A percentile compares a stretch with the other conserved stretches of the same genome.
These are phyloP conservation scores for Blastobotrys americana DNA, from an alignment of 805 yeast species.

Conservation along the genomic window DNA sequence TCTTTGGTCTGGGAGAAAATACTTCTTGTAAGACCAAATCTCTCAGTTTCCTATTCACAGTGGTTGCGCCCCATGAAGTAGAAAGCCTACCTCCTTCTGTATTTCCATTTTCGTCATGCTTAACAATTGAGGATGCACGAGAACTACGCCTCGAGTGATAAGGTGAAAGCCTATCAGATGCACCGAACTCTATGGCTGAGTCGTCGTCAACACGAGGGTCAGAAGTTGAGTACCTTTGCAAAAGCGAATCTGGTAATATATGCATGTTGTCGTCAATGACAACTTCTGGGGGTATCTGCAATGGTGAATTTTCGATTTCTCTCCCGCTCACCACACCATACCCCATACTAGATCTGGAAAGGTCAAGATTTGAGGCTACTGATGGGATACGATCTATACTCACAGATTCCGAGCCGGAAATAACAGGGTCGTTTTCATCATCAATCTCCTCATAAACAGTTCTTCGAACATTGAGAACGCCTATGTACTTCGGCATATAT, in stretches of 20 bases:
- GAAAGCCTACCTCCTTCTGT: neutral
- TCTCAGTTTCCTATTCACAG: constrained; percentile 61
- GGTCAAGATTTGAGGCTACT: neutral
- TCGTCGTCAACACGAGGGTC: constrained; percentile 32
- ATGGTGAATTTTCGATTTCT: neutral
- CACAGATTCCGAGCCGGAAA: constrained; percentile 2
- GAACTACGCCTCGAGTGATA: neutral
- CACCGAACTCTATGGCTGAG: neutral
- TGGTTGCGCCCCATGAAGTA: constrained; percentile 48
- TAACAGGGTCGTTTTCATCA: constrained; percentile 5
- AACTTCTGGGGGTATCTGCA: constrained; percentile 54
- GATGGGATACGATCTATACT: neutral
- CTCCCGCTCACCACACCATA: no score
- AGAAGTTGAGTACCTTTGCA: constrained; percentile 52
- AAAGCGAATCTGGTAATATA: constrained; percentile 75
- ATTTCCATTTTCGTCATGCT: neutral
- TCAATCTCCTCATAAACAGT: constrained; percentile 33
- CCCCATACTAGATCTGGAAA: neutral
- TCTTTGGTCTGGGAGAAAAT: constrained; percentile 42
- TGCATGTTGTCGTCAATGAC: constrained; percentile 85
- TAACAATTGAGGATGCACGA: neutral
- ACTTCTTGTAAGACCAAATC: constrained; percentile 69
- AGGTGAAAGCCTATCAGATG: constrained; percentile 5
- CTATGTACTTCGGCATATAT: constrained; percentile 92
- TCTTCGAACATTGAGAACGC: constrained; percentile 88